phyloP scores from a whole-genome alignment of 106 monocot species.

The Iris macrosiphon region DNA sequence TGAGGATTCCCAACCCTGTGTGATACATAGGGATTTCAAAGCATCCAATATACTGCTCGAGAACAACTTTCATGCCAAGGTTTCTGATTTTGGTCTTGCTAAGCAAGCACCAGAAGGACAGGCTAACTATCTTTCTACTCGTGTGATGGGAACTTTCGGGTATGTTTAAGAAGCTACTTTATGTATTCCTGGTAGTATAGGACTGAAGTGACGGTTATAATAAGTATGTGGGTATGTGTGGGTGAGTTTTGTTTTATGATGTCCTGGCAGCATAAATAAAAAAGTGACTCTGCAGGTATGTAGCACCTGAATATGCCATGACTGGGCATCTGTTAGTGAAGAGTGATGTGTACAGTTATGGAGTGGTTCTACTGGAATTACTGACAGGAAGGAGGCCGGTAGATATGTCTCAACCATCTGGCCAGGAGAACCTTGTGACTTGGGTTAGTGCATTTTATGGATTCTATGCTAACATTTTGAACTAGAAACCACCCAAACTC shows the following conservation, averaged over 20 bases:
- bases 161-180: no score
- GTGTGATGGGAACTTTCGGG: conserved; percentile 99
- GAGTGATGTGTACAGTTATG: conserved; percentile 84
- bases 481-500: no score
- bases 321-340: conserved; percentile 82
- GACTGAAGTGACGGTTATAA: no score
- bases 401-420: conserved; percentile 67
- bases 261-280: background rate
- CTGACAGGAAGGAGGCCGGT: conserved; percentile 68
- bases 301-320: conserved; percentile 90
- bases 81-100: conserved; percentile 95
- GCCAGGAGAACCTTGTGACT: conserved; percentile 69
- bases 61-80: conserved; percentile 92
- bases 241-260: background rate
- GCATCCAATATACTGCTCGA: conserved; percentile 98
- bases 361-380: conserved; percentile 71
- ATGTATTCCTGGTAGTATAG: no score
- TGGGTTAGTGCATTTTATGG: conserved; percentile 39
- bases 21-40: conserved; percentile 98
- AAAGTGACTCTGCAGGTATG: conserved; percentile 36
- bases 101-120: conserved; percentile 98
- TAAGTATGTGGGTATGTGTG: background rate
- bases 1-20: conserved; percentile 99
- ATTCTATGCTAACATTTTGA: background rate
- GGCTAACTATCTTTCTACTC: conserved; percentile 83